phyloP scores from a whole-genome alignment of 1,284 basidiomycete genomes.

The Sporisorium exsertum region DNA sequence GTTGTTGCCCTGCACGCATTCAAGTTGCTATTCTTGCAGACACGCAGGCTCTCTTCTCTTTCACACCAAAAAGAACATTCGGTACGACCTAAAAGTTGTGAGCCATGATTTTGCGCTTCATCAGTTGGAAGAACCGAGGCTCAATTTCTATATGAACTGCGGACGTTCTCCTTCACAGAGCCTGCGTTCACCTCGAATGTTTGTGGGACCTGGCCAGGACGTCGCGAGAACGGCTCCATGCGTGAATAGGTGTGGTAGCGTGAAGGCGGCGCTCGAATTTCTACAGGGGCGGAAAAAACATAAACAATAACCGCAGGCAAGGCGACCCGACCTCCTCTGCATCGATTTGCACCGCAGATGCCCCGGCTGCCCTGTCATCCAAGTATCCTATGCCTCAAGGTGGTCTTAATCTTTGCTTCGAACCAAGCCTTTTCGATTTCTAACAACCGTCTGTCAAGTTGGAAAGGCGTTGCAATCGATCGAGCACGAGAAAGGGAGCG shows the following conservation, averaged over 20 bases:
- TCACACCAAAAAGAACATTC: not conserved
- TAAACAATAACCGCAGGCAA: conserved; percentile 6
- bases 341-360: conserved; percentile 3
- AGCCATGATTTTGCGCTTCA: not conserved
- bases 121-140: not conserved
- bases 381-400: no score
- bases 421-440: no score
- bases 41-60: not conserved
- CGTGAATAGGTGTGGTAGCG: not conserved
- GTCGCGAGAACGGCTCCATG: not conserved
- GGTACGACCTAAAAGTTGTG: not conserved
- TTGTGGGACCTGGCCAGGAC: not conserved
- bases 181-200: not conserved
- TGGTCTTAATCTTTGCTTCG: no score
- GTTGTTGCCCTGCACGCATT: not conserved
- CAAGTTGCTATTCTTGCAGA: not conserved
- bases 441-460: no score
- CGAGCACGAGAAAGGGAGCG: not conserved
- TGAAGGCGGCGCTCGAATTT: conserved; percentile 4
- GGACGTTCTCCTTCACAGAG: no score
- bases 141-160: not conserved
- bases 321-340: not conserved
- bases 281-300: not conserved
- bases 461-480: not conserved
- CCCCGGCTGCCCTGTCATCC: no score